Evolutionary conservation across 495 filamentous ascomycete species (phyloP), one percentile per base, ranked within the genome.

Genomic region (Parathielavia hyrcaniae): DNA sequence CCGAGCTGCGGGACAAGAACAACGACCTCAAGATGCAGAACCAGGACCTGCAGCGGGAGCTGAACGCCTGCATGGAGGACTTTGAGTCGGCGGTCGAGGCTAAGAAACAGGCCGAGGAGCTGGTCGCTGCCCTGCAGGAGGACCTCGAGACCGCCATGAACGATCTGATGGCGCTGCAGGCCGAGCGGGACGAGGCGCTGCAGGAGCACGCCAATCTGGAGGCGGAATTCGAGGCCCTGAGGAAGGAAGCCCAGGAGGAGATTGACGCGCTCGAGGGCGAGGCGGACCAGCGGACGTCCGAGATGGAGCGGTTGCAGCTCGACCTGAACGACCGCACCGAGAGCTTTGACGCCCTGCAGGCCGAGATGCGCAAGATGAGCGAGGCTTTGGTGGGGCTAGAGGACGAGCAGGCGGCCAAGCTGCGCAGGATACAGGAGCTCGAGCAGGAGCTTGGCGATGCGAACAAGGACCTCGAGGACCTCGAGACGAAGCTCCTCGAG

Each of bases 321-420:
- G 87, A 90, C 40, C 70, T 89, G 12, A 79, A 83, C 56, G 82
- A 87, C 59, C 80, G 84, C 48, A 84, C 83, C 9, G 91, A 97
- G 58, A 90, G 90, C 63, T 88, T 95, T 61, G 84, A 86, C 55
- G 85, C 86, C 7, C 69, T 97, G 34, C 91, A 96, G 60, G 83
- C 84, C 41, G 92, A 98, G 75, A 91, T 98, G 83, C 86, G 90
- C 49, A 85, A 86, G 53, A 85, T 95, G 64, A 90, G 86, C 60
- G 91, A 97, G 61, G 84, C 84, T 7, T 80, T 97, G 14, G 79
- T 96, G 38, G 76, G 86, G 50, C 78, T 97, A 0, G 93, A 97
- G 67, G 91, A 97, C 71, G 89, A 91, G 59, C 86, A 90, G 50
- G 84, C 86, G 54, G 79, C 76, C 59, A 82, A 86, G 67, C 64